Evolutionary conservation across 208 protist genomes (phyloP), one percentile per base, ranked within the genome.

Genomic region (Leishmania major): DNA sequence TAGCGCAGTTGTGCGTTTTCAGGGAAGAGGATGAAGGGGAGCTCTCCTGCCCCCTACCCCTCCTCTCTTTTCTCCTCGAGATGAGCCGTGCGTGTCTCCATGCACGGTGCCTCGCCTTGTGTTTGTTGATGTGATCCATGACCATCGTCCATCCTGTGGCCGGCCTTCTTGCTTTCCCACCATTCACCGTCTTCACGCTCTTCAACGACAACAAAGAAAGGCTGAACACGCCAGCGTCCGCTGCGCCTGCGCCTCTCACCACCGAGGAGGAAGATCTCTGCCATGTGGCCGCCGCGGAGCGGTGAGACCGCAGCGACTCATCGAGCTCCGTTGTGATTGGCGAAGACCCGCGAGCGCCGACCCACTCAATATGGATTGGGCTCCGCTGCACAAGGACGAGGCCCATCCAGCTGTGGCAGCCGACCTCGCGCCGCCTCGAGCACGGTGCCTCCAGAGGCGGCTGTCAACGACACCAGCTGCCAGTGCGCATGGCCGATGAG

Each of bases 401-500:
- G 59, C 28, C 28, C 11, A 28, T 64, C 59, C 28, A 64, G 59
- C 59, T 64, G 59, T 6, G 59, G 8, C 59, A 35, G 40, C n/a
- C 72, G 35, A 59, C 25, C 15, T 31, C 37, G 53, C 74, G 17
- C 53, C 28, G 70, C 64, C 2, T 55, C 81, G 49, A 83, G 53
- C 45, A 81, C 82, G 17, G 60, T 60, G 7, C 64, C 37, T 19
- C 82, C 60, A 15, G 28, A 77, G 69, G 28, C 37, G 40, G 15
- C 15, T 25, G 49, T 73, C 43, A 67, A 75, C 47, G 82, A 49
- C 22, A 19, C 47, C 25, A 89, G 87, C 77, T 85, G 79, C n/a
- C 87, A 90, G 75, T 92, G 87, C 43, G 89, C 84, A 25, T 66
- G 80, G 78, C 70, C 82, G 22, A 88, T 92, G 76, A 79, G 80